phyloP scores from a whole-genome alignment of 176 grass and related monocot species.

The Bothriochloa decipiens region DNA sequence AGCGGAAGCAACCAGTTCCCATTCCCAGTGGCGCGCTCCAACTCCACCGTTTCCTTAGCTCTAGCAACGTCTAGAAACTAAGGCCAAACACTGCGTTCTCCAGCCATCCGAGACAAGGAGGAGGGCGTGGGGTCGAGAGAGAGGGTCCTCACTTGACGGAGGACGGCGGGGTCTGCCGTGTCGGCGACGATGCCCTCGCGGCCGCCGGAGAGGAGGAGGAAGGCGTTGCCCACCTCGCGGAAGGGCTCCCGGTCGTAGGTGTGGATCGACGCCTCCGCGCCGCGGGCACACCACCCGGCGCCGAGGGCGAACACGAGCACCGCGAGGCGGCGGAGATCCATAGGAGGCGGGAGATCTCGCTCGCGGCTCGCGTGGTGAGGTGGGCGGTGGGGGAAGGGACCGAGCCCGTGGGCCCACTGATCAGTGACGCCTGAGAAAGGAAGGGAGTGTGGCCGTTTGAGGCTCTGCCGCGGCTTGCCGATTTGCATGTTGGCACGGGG shows the following conservation, averaged over 20 bases:
- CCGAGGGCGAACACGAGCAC: conserved; percentile 22
- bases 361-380: not conserved
- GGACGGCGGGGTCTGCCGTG: conserved; percentile 39
- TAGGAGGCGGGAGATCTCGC: conserved; percentile 51
- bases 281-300: conserved; percentile 16
- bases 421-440: not conserved
- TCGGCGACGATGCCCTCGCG: conserved; percentile 89
- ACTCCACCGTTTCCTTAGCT: not conserved
- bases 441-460: not conserved
- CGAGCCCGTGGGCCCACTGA: conserved; percentile 39
- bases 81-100: not conserved
- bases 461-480: no score
- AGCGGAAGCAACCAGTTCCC: not conserved
- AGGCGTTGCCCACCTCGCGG: conserved; percentile 94
- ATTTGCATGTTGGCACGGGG: no score
- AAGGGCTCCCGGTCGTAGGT: conserved; percentile 87
- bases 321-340: conserved; percentile 68
- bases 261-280: conserved; percentile 85
- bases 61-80: not conserved
- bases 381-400: conserved; percentile 42
- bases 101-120: not conserved
- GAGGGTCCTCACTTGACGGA: conserved; percentile 49
- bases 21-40: not conserved
- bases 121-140: not conserved
- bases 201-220: conserved; percentile 97